Evolutionary conservation across 371 early-diverging fungal species (phyloP).

Genomic region (Enterocytospora artemiae): DNA sequence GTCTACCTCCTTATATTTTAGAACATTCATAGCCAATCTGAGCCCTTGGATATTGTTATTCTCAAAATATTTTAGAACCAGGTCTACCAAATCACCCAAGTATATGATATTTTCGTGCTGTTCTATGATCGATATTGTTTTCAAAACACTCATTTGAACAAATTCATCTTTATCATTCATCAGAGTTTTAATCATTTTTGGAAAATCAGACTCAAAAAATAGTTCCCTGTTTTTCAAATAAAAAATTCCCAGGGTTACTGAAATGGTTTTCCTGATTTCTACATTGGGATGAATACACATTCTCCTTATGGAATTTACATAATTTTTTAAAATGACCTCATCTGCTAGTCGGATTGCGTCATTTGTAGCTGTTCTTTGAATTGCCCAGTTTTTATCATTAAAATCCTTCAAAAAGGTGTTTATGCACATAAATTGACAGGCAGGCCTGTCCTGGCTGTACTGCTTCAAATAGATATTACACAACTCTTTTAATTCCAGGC

Average conservation of each 20-base stretch:
- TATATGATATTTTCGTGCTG: constrained; percentile 3
- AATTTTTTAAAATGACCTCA: constrained; percentile 31
- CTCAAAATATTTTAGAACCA: neutral
- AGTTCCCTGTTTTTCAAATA: constrained; percentile 11
- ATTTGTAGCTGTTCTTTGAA: constrained; percentile 18
- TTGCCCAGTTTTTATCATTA: constrained; percentile 10
- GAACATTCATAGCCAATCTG: constrained; percentile 10
- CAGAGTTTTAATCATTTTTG: constrained; percentile 1
- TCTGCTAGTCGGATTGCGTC: constrained; percentile 15
- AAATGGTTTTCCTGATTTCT: constrained; percentile 5
- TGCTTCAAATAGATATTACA: constrained; percentile 24
- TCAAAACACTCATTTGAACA: constrained; percentile 12
- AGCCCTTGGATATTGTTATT: neutral
- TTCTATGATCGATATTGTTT: constrained; percentile 13
- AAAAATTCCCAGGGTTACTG: constrained; percentile 2
- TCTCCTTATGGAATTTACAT: constrained; percentile 11
- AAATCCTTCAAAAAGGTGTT: constrained; percentile 44
- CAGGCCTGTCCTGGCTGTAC: constrained; percentile 8
- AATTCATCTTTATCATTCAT: constrained; percentile 7
- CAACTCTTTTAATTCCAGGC: constrained; percentile 18
- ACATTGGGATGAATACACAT: neutral
- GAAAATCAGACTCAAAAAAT: constrained; percentile 16
- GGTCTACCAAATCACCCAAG: constrained; percentile 3
- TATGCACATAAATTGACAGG: constrained; percentile 25
- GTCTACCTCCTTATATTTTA: constrained; percentile 3